Base-by-base conservation (phyloP, 2,329 filamentous ascomycete genomes). In the Stenocarpella maydis region DNA sequence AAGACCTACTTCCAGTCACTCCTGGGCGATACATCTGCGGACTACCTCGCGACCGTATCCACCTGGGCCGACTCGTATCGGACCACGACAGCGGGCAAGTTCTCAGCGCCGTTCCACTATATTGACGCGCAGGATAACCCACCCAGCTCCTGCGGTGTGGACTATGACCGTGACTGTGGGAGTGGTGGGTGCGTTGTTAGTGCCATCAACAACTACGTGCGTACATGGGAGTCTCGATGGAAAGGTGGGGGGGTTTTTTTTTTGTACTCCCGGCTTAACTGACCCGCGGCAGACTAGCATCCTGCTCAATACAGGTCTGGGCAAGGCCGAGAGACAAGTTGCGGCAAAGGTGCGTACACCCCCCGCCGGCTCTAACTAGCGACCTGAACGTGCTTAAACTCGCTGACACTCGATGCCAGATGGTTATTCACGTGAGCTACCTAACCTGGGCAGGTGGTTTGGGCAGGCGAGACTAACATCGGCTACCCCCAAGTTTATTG, bases 91-190 rank as follows among this genome's bases (percentile, higher is more conserved):
- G 82, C 80, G 1, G 85, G 85, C 41, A 75, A 75, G 5, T 87
- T 81, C 75, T 83, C 82, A 0, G 80, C 80, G 15, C 78, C 80
- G 1, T 82, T 81, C 72, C 85, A 87, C 76, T 87, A 81, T 74
- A 86, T 87, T 73, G 85, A 87, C 74, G 85, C 85, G 49, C 79
- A 85, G 69, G 85, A 88, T 77, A 80, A 81, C 73, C 84, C 85
- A 63, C 85, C 84, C 4, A 76, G 76, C n/a, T 77, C 73, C 58
- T 86, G 85, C 74, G 80, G 79, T 43, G 80, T 86, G 45, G 74
- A 80, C 47, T 79, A 79, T 43, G 71, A 74, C 2, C 80, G 84
- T 15, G 84, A 86, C 75, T 86, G 84, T 73, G 77, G 80, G 43
- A 76, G 74, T 41, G 75, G 72, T 19, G 83, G 83, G 1, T 86